Conservation (phyloP, 2,329 filamentous ascomycete genomes). For the Alternaria tenuissima region DNA sequence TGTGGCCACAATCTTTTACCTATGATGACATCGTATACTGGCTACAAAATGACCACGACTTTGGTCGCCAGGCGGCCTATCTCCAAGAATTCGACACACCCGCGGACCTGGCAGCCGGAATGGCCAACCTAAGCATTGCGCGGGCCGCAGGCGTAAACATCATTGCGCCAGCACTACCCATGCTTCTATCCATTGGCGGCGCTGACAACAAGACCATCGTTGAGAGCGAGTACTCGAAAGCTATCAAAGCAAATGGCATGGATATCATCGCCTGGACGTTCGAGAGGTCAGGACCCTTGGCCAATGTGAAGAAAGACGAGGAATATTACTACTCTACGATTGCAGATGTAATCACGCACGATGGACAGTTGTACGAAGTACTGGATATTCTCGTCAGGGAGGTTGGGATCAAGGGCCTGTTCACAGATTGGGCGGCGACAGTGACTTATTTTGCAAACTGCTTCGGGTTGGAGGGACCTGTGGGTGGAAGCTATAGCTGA, state of each 20-base stretch:
- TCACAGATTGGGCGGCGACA: conserved; percentile 72
- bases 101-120: conserved; percentile 58
- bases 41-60: conserved; percentile 67
- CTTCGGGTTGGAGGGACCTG: conserved; percentile 54
- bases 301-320: conserved; percentile 48
- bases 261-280: conserved; percentile 72
- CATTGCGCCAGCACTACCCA: conserved; percentile 67
- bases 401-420: conserved; percentile 68
- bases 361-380: conserved; percentile 70
- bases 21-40: conserved; percentile 70
- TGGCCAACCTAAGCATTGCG: conserved; percentile 63
- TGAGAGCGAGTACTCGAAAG: conserved; percentile 67
- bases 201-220: conserved; percentile 61
- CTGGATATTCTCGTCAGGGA: conserved; percentile 68
- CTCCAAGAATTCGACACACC: conserved; percentile 66
- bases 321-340: conserved; percentile 56
- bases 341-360: conserved; percentile 62
- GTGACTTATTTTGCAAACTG: conserved; percentile 75
- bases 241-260: conserved; percentile 66
- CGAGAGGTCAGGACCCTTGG: conserved; percentile 68
- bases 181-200: conserved; percentile 61
- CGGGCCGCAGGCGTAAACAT: conserved; percentile 65
- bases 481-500: conserved; percentile 21
- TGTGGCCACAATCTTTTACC: conserved; percentile 68
- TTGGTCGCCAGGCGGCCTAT: conserved; percentile 67